Percentiles rank a stretch among this genome's conserved stretches.
Evolutionary conservation across 2,329 filamentous ascomycete genomes (phyloP).

Genomic region (Scorias spongiosa): DNA sequence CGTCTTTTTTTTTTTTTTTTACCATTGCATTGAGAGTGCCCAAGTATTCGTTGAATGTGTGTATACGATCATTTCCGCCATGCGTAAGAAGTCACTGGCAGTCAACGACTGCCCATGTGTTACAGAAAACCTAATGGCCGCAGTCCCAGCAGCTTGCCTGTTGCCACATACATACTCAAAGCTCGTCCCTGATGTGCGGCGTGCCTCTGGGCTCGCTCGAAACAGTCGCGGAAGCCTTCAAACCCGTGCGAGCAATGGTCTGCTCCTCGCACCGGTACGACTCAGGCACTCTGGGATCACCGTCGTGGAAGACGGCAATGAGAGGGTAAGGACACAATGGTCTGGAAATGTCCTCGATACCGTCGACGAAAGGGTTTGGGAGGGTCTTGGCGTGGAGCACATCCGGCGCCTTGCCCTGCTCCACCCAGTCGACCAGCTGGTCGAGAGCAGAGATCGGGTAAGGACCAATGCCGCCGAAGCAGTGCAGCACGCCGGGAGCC

Average conservation of each 20-base stretch:
- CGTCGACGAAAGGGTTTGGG: neutral
- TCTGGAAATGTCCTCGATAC: neutral
- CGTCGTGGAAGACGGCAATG: constrained; percentile 8
- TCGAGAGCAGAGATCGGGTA: constrained; percentile 9
- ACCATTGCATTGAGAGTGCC: too few relatives aligned
- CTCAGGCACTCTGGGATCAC: constrained; percentile 4
- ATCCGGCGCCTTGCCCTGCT: constrained; percentile 14
- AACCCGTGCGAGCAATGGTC: neutral
- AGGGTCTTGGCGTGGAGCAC: constrained; percentile 6
- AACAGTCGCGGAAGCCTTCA: too few relatives aligned
- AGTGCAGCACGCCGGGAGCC: constrained; percentile 26
- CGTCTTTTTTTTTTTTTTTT: too few relatives aligned
- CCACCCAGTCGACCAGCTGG: constrained; percentile 15
- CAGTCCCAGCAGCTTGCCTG: too few relatives aligned
- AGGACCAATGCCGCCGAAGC: constrained; percentile 17
- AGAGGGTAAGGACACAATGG: constrained; percentile 10
- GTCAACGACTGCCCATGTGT: too few relatives aligned
- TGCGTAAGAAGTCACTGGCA: too few relatives aligned
- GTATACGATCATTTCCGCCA: too few relatives aligned
- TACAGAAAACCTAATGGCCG: too few relatives aligned
- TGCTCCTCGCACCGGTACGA: constrained; percentile 10
- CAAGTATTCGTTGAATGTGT: too few relatives aligned
- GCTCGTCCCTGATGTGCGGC: too few relatives aligned
- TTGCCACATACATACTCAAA: too few relatives aligned
- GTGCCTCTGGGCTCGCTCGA: too few relatives aligned